Percentiles rank a stretch among this genome's conserved stretches.
These are phyloP conservation scores for Cryptosporidium sp. DNA, from an alignment of 169 alveolate species.

Conservation along the genomic window DNA sequence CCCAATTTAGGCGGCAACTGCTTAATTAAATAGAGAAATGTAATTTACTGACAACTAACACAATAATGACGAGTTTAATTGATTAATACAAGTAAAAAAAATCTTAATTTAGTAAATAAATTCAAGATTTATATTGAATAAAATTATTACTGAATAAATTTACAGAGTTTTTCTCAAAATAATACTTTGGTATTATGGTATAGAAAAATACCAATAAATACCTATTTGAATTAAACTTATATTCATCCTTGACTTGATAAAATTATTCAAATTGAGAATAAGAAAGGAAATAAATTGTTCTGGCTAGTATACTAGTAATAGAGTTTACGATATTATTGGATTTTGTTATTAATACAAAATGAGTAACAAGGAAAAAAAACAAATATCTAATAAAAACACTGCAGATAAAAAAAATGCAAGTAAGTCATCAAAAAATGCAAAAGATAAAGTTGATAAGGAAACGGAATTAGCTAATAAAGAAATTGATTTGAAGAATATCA, in stretches of 20 bases:
- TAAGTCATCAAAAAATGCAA: background rate
- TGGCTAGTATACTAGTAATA: background rate
- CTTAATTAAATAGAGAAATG: background rate
- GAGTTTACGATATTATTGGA: background rate
- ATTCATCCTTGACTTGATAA: background rate
- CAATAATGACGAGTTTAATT: background rate
- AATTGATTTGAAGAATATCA: constrained; percentile 10
- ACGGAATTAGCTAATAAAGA: background rate
- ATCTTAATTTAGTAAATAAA: background rate
- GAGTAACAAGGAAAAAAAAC: background rate
- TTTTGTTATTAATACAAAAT: background rate
- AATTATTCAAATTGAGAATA: background rate
- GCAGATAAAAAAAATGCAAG: background rate
- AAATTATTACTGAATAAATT: background rate
- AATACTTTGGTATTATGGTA: background rate
- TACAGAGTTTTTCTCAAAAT: background rate
- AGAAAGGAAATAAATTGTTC: background rate
- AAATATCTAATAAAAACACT: background rate
- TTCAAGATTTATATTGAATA: background rate
- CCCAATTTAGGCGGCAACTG: background rate
- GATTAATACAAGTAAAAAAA: no score
- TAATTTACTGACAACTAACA: background rate
- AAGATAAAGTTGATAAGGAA: background rate
- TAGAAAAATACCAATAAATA: background rate
- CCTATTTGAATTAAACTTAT: background rate